Percentiles rank a stretch among this genome's conserved stretches.
Evolutionary conservation across 1,284 basidiomycete species (phyloP).

Genomic region (Sporisorium reilianum): DNA sequence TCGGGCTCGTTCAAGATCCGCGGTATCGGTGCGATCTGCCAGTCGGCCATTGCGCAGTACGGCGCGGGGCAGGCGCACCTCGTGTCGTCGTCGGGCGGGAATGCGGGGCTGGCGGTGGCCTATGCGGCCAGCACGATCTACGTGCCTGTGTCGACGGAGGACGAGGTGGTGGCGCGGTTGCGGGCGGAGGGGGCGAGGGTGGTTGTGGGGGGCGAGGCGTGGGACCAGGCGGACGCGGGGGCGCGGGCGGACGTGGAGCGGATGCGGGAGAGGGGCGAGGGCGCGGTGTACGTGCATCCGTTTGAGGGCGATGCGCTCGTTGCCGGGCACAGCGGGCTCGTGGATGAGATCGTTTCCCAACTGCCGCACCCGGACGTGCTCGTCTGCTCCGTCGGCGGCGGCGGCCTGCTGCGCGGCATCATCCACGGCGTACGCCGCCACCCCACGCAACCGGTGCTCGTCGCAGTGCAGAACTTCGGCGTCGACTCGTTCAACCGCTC

Average conservation of each 20-base stretch:
- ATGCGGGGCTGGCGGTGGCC: conserved; percentile 66
- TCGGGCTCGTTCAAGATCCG: conserved; percentile 66
- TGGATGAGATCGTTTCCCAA: conserved; percentile 36
- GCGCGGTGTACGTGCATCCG: conserved; percentile 59
- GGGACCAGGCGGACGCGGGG: conserved; percentile 44
- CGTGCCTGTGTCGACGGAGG: conserved; percentile 52
- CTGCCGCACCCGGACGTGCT: conserved; percentile 18
- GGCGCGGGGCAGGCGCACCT: conserved; percentile 46
- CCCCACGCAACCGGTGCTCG: conserved; percentile 17
- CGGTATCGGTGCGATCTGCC: conserved; percentile 53
- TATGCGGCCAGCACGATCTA: conserved; percentile 63
- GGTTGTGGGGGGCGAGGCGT: conserved; percentile 28
- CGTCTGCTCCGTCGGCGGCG: conserved; percentile 37
- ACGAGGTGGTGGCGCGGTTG: conserved; percentile 40
- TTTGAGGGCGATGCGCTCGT: conserved; percentile 63
- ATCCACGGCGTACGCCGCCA: conserved; percentile 13
- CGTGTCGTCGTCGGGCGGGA: conserved; percentile 65
- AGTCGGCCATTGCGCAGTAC: not conserved
- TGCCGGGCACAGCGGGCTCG: conserved; percentile 56
- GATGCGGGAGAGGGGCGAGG: not conserved
- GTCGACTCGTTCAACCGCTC: conserved; percentile 54
- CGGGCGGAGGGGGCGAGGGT: conserved; percentile 50
- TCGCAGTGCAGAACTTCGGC: conserved; percentile 56
- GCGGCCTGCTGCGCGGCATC: conserved; percentile 35
- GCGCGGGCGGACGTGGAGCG: conserved; percentile 35